Evolutionary conservation across 192 early-diverging fungal genomes (phyloP).

Genomic region (Coemansia sp.): DNA sequence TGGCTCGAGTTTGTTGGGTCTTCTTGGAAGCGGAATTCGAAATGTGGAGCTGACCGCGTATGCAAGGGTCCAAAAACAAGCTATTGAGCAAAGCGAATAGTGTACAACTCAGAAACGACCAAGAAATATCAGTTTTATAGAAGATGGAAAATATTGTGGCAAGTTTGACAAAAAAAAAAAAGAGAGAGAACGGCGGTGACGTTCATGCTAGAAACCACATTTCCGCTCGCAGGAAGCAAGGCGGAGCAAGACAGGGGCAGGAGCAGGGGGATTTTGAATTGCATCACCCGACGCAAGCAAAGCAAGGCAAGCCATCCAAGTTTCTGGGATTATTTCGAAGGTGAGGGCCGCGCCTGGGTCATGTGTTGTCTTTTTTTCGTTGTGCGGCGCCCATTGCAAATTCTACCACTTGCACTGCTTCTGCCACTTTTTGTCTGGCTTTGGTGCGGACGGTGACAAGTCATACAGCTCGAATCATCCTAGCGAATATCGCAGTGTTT

Average conservation of each 20-base stretch:
- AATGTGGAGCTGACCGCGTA: neutral
- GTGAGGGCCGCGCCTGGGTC: neutral
- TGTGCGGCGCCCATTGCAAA: neutral
- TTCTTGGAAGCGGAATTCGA: constrained; percentile 1
- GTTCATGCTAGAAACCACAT: neutral
- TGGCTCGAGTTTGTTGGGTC: neutral
- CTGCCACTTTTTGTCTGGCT: neutral
- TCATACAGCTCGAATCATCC: too few species aligned
- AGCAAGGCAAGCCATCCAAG: neutral
- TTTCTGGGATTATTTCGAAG: neutral
- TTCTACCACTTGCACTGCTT: neutral
- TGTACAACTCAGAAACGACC: neutral
- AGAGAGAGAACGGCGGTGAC: neutral
- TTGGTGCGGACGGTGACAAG: neutral
- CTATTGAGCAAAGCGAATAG: neutral
- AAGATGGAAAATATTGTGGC: too few species aligned
- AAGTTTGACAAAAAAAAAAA: too few species aligned
- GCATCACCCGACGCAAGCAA: neutral
- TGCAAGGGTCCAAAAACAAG: neutral
- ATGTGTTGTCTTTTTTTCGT: neutral
- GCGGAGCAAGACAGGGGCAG: neutral
- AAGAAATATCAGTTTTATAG: neutral
- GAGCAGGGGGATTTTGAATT: neutral
- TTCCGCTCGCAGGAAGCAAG: neutral
- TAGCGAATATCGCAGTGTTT: too few species aligned